These are phyloP conservation scores for Cardiospermum halicacabum DNA, from an alignment of 345 rosid species.

Conservation along the genomic window DNA sequence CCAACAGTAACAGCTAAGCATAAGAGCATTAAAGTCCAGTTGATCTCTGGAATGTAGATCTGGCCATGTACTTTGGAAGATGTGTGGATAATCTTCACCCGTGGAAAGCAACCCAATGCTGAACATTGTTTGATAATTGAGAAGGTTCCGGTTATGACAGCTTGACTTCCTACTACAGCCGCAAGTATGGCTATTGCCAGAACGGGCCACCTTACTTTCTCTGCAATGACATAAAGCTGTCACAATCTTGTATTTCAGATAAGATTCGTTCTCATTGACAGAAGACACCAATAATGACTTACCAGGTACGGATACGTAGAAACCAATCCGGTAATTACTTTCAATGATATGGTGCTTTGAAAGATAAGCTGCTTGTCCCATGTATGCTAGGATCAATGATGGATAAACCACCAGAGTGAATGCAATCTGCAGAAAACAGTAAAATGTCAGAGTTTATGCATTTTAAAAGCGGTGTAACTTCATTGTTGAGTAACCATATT, in stretches of 20 bases:
- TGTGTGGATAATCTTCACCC: conserved; percentile 87
- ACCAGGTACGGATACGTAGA: conserved; percentile 96
- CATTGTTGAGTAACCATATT: conserved; percentile 15
- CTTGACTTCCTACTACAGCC: conserved; percentile 97
- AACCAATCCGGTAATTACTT: conserved; percentile 67
- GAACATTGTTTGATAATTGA: conserved; percentile 95
- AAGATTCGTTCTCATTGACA: conserved; percentile 2
- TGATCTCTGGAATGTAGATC: conserved; percentile 93
- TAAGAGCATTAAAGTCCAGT: conserved; percentile 90
- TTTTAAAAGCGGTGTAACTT: conserved; percentile 41
- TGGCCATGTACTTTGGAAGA: conserved; percentile 92
- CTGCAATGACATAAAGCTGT: conserved; percentile 37
- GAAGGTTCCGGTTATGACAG: conserved; percentile 94
- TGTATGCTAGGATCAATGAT: conserved; percentile 89
- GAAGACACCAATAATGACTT: conserved; percentile 17
- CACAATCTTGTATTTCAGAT: neutral
- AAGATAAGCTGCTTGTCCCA: conserved; percentile 98
- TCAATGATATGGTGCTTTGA: conserved; percentile 69
- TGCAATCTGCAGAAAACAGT: conserved; percentile 77
- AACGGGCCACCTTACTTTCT: conserved; percentile 92
- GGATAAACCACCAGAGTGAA: conserved; percentile 91
- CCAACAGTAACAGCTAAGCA: conserved; percentile 95
- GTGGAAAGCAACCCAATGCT: conserved; percentile 90
- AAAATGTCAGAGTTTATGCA: conserved; percentile 83
- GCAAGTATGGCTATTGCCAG: conserved; percentile 88